These are phyloP conservation scores for Isabelozyma heimii DNA, from an alignment of 805 yeast species.

Conservation along the genomic window DNA sequence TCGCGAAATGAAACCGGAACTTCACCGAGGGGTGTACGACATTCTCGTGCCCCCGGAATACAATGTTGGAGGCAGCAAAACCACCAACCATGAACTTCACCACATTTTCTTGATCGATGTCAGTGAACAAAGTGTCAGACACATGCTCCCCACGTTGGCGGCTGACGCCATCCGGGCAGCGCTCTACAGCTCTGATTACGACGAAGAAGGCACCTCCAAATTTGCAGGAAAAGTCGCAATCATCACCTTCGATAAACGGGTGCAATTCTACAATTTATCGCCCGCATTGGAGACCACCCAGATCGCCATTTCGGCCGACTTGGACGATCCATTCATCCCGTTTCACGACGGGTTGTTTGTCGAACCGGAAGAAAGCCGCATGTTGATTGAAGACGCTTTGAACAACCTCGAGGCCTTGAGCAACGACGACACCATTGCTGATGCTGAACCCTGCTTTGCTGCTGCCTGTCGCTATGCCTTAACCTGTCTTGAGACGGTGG, in stretches of 20 bases:
- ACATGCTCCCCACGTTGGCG: conserved; percentile 58
- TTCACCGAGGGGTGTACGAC: conserved; percentile 82
- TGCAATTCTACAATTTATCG: conserved; percentile 72
- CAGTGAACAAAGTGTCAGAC: conserved; percentile 54
- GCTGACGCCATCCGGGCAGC: conserved; percentile 69
- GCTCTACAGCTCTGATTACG: conserved; percentile 17
- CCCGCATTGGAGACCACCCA: conserved; percentile 54
- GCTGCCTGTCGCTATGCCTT: conserved; percentile 72
- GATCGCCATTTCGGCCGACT: conserved; percentile 62
- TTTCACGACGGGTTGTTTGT: conserved; percentile 73
- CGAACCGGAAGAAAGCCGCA: conserved; percentile 65
- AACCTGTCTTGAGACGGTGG: conserved; percentile 56
- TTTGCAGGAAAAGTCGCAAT: conserved; percentile 54
- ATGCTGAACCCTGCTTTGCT: conserved; percentile 72
- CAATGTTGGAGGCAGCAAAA: conserved; percentile 44
- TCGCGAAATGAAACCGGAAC: conserved; percentile 65
- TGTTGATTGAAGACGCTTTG: conserved; percentile 66
- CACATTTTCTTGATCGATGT: conserved; percentile 76
- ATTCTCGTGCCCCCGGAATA: conserved; percentile 73
- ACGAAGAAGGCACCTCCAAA: conserved; percentile 22
- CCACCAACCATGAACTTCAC: conserved; percentile 48
- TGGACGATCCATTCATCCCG: conserved; percentile 82
- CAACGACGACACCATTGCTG: conserved; percentile 35
- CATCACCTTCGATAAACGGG: conserved; percentile 67
- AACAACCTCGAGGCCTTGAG: conserved; percentile 51